phyloP scores from a whole-genome alignment of 2,329 filamentous ascomycete species.

The Orbilia blumenaviensis region DNA sequence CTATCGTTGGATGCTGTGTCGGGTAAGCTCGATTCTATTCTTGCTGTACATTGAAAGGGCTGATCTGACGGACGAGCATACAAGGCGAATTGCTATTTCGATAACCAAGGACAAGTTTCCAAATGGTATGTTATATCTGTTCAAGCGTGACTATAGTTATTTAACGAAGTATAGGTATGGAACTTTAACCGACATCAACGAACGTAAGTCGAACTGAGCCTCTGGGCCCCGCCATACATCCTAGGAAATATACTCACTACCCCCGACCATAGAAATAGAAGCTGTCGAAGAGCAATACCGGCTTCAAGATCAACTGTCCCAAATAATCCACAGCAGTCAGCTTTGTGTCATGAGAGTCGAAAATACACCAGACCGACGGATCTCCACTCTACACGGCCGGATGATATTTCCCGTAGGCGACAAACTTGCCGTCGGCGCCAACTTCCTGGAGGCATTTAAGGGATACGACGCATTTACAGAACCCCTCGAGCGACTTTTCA shows the following conservation, averaged over 20 bases:
- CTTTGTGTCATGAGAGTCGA: conserved; percentile 51
- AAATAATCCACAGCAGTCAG: conserved; percentile 40
- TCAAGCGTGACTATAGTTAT: not conserved
- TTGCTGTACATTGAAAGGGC: not conserved
- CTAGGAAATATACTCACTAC: not conserved
- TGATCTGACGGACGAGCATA: not conserved
- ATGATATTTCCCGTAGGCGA: conserved; percentile 49
- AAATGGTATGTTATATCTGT: conserved; percentile 35
- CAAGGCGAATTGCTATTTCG: conserved; percentile 38
- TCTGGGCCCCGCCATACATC: not conserved
- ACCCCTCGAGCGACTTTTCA: conserved; percentile 38
- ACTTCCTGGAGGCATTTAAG: conserved; percentile 46
- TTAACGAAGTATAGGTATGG: conserved; percentile 42
- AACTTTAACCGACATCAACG: conserved; percentile 45
- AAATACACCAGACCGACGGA: conserved; percentile 45
- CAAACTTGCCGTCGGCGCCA: conserved; percentile 41
- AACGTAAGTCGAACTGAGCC: conserved; percentile 28
- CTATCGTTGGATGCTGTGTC: conserved; percentile 81
- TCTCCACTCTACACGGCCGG: conserved; percentile 33
- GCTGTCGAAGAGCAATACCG: conserved; percentile 44
- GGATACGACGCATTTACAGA: conserved; percentile 39
- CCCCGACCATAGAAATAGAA: conserved; percentile 37
- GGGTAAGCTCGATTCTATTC: conserved; percentile 62
- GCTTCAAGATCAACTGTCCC: conserved; percentile 28
- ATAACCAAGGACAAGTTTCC: conserved; percentile 12